A percentile compares a stretch with the other conserved stretches of the same genome.
Conservation (phyloP, 176 grass and related monocot genomes). For the Areca catechu region DNA sequence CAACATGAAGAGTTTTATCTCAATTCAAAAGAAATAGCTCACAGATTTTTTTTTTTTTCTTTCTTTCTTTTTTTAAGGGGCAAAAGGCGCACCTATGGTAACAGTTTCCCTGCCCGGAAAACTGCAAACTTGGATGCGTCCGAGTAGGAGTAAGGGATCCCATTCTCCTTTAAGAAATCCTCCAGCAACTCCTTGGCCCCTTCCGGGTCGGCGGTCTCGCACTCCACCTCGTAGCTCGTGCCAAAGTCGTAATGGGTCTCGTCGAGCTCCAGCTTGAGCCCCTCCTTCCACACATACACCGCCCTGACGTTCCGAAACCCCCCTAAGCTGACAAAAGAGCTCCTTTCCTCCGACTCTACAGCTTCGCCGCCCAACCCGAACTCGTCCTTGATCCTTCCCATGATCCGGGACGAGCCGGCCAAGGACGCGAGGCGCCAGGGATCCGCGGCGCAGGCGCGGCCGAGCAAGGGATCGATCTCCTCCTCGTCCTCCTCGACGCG, state of each 20-base stretch:
- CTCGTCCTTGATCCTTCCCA: conserved; percentile 50
- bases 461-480: conserved; percentile 53
- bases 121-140: conserved; percentile 58
- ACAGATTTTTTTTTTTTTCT: too few relatives aligned
- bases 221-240: conserved; percentile 71
- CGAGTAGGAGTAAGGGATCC: conserved; percentile 51
- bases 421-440: conserved; percentile 41
- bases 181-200: conserved; percentile 48
- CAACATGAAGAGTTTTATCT: too few relatives aligned
- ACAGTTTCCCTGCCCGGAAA: conserved; percentile 72
- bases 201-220: conserved; percentile 63
- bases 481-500: conserved; percentile 86
- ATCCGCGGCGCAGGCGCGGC: conserved; percentile 49
- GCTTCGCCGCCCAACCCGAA: conserved; percentile 27
- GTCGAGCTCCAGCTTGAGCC: conserved; percentile 58
- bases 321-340: conserved; percentile 54
- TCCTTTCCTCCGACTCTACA: not conserved
- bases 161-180: conserved; percentile 39
- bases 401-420: conserved; percentile 42
- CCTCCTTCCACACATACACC: conserved; percentile 55
- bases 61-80: not conserved
- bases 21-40: too few relatives aligned
- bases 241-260: conserved; percentile 69
- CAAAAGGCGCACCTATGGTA: conserved; percentile 24
- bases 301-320: conserved; percentile 75